These are phyloP conservation scores for Podospora anserina DNA, from an alignment of 495 filamentous ascomycete genomes.

Conservation along the genomic window DNA sequence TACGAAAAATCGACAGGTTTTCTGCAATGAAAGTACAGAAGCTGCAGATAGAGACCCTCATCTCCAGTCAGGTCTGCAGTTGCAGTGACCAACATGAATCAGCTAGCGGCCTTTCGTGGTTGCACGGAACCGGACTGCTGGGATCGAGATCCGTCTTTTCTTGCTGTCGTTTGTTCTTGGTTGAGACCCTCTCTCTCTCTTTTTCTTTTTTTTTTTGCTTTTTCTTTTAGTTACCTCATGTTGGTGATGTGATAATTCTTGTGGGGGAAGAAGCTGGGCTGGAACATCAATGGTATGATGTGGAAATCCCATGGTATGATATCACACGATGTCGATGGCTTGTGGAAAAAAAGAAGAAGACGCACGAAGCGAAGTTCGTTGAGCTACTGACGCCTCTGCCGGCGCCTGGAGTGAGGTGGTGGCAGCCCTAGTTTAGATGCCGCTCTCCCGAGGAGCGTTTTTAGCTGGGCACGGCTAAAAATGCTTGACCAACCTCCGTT, in stretches of 20 bases:
- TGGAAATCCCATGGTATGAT: not conserved
- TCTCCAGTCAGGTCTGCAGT: not conserved
- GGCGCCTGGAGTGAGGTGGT: not conserved
- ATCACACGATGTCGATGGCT: not conserved
- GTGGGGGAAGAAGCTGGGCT: not conserved
- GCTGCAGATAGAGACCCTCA: too few species aligned
- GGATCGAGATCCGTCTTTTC: not conserved
- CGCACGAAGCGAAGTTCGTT: not conserved
- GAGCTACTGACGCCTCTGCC: not conserved
- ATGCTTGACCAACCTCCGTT: not conserved
- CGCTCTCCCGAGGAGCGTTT: not conserved
- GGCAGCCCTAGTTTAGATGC: not conserved
- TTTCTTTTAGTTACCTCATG: not conserved
- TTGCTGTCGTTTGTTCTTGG: not conserved
- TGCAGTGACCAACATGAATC: not conserved
- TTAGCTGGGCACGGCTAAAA: not conserved
- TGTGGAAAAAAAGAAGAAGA: not conserved
- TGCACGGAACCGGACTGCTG: not conserved
- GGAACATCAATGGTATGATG: not conserved
- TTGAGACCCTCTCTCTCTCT: not conserved
- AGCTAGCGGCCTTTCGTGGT: not conserved
- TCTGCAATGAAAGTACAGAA: not conserved
- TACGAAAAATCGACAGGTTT: constrained; percentile 1
- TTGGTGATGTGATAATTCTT: not conserved
- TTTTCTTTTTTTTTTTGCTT: not conserved